phyloP scores from a whole-genome alignment of 2,329 filamentous ascomycete genomes.

The Epichloe sibirici region DNA sequence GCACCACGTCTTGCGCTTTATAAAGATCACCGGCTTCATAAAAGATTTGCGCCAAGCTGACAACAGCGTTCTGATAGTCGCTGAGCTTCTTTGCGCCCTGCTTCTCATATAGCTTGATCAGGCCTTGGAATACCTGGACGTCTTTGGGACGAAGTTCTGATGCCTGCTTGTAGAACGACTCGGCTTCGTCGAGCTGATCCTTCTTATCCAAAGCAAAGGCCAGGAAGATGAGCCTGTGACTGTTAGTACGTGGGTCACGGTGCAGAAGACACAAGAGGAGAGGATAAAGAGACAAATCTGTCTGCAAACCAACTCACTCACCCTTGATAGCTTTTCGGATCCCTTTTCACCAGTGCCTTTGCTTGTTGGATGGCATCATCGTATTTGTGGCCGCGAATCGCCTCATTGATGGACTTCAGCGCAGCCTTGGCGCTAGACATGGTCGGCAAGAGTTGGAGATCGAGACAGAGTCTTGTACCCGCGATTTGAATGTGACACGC shows the following conservation, averaged over 20 bases:
- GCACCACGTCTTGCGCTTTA: conserved; percentile 55
- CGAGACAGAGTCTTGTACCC: neutral
- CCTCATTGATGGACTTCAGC: conserved; percentile 70
- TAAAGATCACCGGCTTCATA: conserved; percentile 51
- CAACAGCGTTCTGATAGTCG: conserved; percentile 60
- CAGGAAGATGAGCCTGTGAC: conserved; percentile 58
- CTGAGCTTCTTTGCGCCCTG: conserved; percentile 57
- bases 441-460: neutral
- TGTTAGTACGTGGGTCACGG: conserved; percentile 4
- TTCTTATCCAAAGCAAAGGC: conserved; percentile 76
- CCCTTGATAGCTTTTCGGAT: conserved; percentile 73
- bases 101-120: conserved; percentile 75
- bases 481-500: neutral
- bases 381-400: conserved; percentile 68
- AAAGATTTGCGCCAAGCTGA: conserved; percentile 65
- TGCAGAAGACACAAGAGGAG: no score
- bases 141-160: conserved; percentile 61
- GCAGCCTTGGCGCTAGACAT: conserved; percentile 55
- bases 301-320: conserved; percentile 27
- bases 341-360: conserved; percentile 54
- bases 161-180: conserved; percentile 63
- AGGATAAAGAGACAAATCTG: neutral
- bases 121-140: conserved; percentile 79
- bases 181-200: conserved; percentile 57
- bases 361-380: conserved; percentile 62